These are phyloP conservation scores for Porphyrellus cyaneotinctus DNA, from an alignment of 768 basidiomycete genomes.

Conservation along the genomic window DNA sequence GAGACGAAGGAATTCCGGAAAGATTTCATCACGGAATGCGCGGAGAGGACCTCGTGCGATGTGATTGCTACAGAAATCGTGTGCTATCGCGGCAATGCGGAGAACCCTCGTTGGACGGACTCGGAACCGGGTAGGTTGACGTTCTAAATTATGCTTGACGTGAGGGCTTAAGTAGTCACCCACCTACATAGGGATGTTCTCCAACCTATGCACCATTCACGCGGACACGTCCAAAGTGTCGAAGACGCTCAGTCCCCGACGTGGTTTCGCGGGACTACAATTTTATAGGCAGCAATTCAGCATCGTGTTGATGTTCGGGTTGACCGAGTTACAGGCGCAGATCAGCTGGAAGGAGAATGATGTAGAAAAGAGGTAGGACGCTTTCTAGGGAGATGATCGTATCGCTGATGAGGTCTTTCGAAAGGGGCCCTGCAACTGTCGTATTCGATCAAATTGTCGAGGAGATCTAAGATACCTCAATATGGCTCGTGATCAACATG, in stretches of 20 bases:
- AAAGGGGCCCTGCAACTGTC: slow-evolving; percentile 31
- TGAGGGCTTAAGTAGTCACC: neutral
- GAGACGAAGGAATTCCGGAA: slow-evolving; percentile 32
- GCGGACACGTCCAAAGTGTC: slow-evolving; percentile 29
- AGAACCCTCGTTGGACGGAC: slow-evolving; percentile 29
- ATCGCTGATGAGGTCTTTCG: neutral
- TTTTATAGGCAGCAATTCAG: slow-evolving; percentile 35
- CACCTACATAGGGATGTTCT: slow-evolving; percentile 24
- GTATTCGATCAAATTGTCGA: slow-evolving; percentile 33
- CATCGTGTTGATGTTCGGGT: slow-evolving; percentile 41
- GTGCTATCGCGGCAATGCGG: slow-evolving; percentile 25
- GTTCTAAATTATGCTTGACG: neutral
- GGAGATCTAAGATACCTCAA: slow-evolving; percentile 12
- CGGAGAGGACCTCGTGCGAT: slow-evolving; percentile 26
- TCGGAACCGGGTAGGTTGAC: slow-evolving; percentile 24
- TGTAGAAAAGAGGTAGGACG: slow-evolving; percentile 20
- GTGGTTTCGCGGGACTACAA: slow-evolving; percentile 26
- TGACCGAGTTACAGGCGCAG: slow-evolving; percentile 46
- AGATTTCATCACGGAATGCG: slow-evolving; percentile 29
- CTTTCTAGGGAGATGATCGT: neutral
- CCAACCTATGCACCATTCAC: slow-evolving; percentile 21
- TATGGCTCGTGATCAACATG: too few relatives aligned
- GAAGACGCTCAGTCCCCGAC: slow-evolving; percentile 29
- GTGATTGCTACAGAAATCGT: slow-evolving; percentile 30
- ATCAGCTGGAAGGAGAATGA: slow-evolving; percentile 41